Evolutionary conservation across 352 stramenopile genomes (phyloP).

Genomic region (Paralagenidium karlingii): DNA sequence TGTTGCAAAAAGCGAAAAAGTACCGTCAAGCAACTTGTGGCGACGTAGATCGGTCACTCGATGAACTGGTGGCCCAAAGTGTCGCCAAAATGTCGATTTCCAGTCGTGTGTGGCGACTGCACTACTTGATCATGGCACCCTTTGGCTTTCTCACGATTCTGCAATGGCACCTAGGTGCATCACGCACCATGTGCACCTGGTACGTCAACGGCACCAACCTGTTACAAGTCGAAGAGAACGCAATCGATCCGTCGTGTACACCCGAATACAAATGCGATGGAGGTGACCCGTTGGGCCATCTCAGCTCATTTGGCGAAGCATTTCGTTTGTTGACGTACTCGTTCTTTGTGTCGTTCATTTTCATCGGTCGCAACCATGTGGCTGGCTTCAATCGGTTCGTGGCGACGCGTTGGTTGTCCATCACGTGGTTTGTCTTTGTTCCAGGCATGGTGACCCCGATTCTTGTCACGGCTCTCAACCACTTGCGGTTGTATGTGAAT

Average conservation of each 20-base stretch:
- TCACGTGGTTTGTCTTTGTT: not conserved
- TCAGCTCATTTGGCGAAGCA: not conserved
- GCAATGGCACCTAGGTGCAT: not conserved
- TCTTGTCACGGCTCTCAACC: slow-evolving; percentile 2
- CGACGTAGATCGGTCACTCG: too few relatives aligned
- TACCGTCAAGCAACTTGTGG: too few relatives aligned
- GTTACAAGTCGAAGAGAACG: too few relatives aligned
- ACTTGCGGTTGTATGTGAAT: not conserved
- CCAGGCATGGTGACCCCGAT: not conserved
- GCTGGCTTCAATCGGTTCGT: not conserved
- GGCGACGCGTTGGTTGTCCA: not conserved
- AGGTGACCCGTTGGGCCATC: not conserved
- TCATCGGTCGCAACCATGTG: slow-evolving; percentile 1
- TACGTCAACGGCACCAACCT: too few relatives aligned
- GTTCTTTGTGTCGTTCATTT: slow-evolving; percentile 1
- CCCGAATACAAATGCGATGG: slow-evolving; percentile 1
- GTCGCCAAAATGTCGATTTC: not conserved
- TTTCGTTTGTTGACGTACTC: not conserved
- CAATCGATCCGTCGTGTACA: not conserved
- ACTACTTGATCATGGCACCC: too few relatives aligned
- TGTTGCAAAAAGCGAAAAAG: too few relatives aligned
- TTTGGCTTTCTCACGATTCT: slow-evolving; percentile 3
- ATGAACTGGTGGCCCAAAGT: not conserved
- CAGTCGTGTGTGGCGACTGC: not conserved
- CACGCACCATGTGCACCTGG: slow-evolving; percentile 1